Evolutionary conservation across 345 rosid species (phyloP), one percentile per base, ranked within the genome.

Genomic region (Ceriops decandra): DNA sequence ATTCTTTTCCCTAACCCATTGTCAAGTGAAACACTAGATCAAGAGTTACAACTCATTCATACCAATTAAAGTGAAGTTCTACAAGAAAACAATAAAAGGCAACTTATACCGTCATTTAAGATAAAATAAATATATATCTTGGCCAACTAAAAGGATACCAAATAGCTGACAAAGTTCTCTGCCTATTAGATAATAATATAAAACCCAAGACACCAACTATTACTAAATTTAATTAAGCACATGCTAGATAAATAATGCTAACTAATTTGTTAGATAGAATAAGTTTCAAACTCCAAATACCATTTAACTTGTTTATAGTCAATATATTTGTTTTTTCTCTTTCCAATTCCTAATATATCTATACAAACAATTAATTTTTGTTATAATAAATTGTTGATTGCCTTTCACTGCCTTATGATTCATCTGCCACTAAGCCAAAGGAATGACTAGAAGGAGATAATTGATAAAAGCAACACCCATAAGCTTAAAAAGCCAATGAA

Each of bases 1-100:
- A 83, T 88, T 95, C 81, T 95, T 96, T 82, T 95, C 99, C 75
- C 93, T 84, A 70, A 89, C 93, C 93, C 96, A 95, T 72, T 85
- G 93, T 54, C 89, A 85, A 74, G 95, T 89, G 79, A 51, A 51
- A 74, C 49, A 69, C 49, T 13, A 72, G 7, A 28, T 28, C 21
- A 20, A 59, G 57, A 24, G 57, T 53, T 53, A 7, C 7, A 53
- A 53, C 26, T 16, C 57, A 53, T 10, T n/a, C 26, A 53, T 20
- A 53, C 26, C 57, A 53, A 21, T 13, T 53, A 21, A 53, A 7
- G 26, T 24, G 26, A 24, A 24, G 26, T 24, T 24, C 26, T 24
- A 24, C 26, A 24, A 33, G 42, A 35, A 6, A 9, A 24, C 26
- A 53, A 20, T 28, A 3, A 53, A 2, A 21, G 27, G 57, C 27